A percentile compares a stretch with the other conserved stretches of the same genome.
These are phyloP conservation scores for Firmiana major DNA, from an alignment of 345 rosid genomes.

Conservation along the genomic window DNA sequence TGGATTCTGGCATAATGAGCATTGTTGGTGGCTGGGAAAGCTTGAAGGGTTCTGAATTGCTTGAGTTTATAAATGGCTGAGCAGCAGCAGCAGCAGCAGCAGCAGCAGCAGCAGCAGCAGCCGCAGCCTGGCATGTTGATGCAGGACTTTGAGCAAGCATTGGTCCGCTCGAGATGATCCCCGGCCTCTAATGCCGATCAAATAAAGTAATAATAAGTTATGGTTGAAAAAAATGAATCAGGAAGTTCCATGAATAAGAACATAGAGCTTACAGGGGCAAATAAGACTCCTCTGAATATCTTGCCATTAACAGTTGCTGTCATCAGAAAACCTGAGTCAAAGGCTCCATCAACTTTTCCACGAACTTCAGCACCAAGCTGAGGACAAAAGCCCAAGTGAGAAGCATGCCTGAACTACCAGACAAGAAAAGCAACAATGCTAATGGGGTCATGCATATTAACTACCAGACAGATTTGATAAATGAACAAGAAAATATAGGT, in stretches of 20 bases:
- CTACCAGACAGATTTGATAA: too few species aligned
- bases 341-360: slow-evolving; percentile 69
- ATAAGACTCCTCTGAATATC: slow-evolving; percentile 65
- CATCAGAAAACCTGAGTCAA: slow-evolving; percentile 64
- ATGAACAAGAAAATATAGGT: too few species aligned
- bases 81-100: background rate
- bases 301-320: slow-evolving; percentile 65
- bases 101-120: background rate
- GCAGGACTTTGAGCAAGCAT: slow-evolving; percentile 27
- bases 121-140: slow-evolving; percentile 19
- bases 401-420: too few species aligned
- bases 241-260: background rate
- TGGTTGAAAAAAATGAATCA: slow-evolving; percentile 20
- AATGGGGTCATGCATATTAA: background rate
- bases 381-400: background rate
- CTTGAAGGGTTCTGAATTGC: slow-evolving; percentile 8
- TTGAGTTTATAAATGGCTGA: slow-evolving; percentile 23
- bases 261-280: slow-evolving; percentile 50
- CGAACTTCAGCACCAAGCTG: slow-evolving; percentile 66
- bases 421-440: background rate
- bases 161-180: slow-evolving; percentile 4
- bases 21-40: slow-evolving; percentile 23
- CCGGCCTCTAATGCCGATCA: slow-evolving; percentile 19
- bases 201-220: slow-evolving; percentile 1
- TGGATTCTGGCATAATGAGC: slow-evolving; percentile 17